These are phyloP conservation scores for Eucalyptus regnans DNA, from an alignment of 345 rosid genomes.

Conservation along the genomic window DNA sequence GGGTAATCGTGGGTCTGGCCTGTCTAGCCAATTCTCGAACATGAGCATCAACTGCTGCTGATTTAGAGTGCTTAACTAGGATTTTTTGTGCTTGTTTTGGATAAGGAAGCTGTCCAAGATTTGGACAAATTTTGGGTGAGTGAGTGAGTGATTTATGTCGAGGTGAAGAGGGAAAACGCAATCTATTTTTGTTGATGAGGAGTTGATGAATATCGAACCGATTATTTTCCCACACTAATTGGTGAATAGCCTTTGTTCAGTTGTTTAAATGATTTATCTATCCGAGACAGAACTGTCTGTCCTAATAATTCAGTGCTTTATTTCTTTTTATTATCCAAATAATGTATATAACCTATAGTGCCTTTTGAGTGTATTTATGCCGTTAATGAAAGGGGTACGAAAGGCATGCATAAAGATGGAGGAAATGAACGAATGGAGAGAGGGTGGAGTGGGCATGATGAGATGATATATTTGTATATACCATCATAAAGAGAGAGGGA, in stretches of 20 bases:
- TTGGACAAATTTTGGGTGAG: not conserved
- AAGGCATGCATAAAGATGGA: not conserved
- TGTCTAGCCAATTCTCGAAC: slow-evolving; percentile 31
- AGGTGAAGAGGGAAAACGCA: not conserved
- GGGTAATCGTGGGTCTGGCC: slow-evolving; percentile 18
- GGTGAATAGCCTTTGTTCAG: not conserved
- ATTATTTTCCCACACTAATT: not conserved
- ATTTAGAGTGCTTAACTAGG: not conserved
- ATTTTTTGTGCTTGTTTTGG: not conserved
- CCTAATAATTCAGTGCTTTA: not conserved
- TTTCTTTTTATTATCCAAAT: not conserved
- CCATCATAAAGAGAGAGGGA: not conserved
- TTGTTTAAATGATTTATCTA: not conserved
- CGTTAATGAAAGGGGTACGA: not conserved
- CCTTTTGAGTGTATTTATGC: not conserved
- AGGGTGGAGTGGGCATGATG: not conserved
- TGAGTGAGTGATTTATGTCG: not conserved
- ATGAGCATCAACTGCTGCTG: slow-evolving; percentile 36
- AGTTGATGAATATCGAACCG: not conserved
- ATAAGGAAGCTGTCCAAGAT: not conserved
- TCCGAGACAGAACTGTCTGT: not conserved
- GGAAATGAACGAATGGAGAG: not conserved
- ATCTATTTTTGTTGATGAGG: not conserved
- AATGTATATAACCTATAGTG: not conserved
- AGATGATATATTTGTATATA: not conserved